phyloP scores from a whole-genome alignment of 2,329 filamentous ascomycete species.

The Fusarium palustre region DNA sequence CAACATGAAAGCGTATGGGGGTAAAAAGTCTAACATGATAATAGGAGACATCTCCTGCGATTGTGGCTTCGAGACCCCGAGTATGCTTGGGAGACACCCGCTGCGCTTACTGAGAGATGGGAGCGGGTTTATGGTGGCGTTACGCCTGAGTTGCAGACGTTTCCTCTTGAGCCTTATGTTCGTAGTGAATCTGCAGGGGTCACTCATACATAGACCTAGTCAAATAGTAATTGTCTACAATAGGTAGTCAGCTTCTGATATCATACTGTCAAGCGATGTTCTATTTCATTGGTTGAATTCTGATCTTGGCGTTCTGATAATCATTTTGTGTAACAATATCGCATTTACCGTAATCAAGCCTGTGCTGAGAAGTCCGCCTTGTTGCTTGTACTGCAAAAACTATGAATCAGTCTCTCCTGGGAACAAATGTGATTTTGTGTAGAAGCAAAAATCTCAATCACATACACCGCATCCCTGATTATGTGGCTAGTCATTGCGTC shows the following conservation, averaged over 20 bases:
- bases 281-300: too few species aligned
- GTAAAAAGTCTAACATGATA: background rate
- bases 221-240: rapidly evolving
- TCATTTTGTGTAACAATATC: too few species aligned
- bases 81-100: conserved; percentile 56
- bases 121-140: conserved; percentile 27
- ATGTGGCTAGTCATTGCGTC: background rate
- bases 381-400: too few species aligned
- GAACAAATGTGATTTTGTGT: background rate
- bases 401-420: too few species aligned
- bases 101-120: conserved; percentile 13
- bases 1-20: rapidly evolving
- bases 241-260: background rate
- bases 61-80: conserved; percentile 62
- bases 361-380: too few species aligned
- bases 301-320: too few species aligned
- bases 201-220: background rate
- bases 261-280: too few species aligned
- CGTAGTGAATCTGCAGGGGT: conserved; percentile 25
- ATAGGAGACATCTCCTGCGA: conserved; percentile 58
- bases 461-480: background rate
- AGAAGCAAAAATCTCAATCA: background rate
- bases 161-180: conserved; percentile 32
- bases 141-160: conserved; percentile 19
- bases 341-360: too few species aligned